phyloP scores from a whole-genome alignment of 176 grass and related monocot species.

The Juncus inflexus region DNA sequence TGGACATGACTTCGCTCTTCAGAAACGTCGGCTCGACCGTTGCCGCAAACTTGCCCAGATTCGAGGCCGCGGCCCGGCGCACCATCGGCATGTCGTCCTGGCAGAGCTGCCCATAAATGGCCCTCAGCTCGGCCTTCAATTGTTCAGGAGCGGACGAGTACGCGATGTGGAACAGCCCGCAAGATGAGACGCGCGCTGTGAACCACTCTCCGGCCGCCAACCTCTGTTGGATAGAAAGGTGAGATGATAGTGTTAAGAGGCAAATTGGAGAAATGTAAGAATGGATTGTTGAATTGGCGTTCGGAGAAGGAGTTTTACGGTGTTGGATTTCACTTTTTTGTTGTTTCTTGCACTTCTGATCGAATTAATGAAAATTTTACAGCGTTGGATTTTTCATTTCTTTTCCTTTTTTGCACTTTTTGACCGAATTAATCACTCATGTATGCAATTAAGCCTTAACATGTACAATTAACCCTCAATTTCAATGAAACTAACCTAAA shows the following conservation, averaged over 20 bases:
- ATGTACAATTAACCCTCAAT: no score
- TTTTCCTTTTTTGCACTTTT: not conserved
- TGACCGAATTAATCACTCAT: no score
- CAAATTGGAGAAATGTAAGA: slow-evolving; percentile 8
- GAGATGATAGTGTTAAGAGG: not conserved
- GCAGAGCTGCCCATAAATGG: slow-evolving; percentile 71
- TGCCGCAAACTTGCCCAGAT: slow-evolving; percentile 87
- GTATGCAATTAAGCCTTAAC: no score
- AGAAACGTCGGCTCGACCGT: slow-evolving; percentile 70
- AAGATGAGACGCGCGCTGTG: slow-evolving; percentile 77
- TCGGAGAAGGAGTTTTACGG: not conserved
- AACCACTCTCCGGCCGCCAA: slow-evolving; percentile 89
- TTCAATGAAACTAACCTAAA: no score
- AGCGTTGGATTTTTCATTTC: not conserved
- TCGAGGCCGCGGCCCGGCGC: slow-evolving; percentile 82
- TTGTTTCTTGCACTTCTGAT: no score
- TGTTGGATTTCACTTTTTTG: no score
- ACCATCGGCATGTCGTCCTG: slow-evolving; percentile 99
- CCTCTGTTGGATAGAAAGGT: slow-evolving; percentile 46
- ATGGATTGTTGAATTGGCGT: not conserved
- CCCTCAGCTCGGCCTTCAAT: slow-evolving; percentile 70
- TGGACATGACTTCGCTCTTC: slow-evolving; percentile 83
- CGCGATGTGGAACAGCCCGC: slow-evolving; percentile 81
- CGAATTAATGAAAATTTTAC: not conserved
- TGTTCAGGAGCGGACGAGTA: slow-evolving; percentile 71